Evolutionary conservation across 2,329 filamentous ascomycete species (phyloP).

Genomic region (Verticillium alfalfae): DNA sequence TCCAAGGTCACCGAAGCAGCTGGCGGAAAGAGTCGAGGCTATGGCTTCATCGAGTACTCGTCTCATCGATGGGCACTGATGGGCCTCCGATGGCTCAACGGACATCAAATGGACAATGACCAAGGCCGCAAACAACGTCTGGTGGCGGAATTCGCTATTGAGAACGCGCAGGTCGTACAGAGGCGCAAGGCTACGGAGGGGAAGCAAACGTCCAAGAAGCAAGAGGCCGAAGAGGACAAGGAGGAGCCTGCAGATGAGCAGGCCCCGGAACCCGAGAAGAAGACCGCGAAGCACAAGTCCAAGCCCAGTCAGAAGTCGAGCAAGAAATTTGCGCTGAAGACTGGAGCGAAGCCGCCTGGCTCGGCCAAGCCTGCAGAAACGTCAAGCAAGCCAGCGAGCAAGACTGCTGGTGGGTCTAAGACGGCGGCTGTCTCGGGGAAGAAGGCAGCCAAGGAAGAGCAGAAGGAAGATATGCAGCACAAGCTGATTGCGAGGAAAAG

Average conservation of each 20-base stretch:
- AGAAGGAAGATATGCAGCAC: constrained; percentile 43
- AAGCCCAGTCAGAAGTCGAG: constrained; percentile 25
- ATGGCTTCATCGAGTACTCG: constrained; percentile 95
- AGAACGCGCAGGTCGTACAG: constrained; percentile 93
- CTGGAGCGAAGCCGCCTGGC: constrained; percentile 24
- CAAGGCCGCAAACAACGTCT: constrained; percentile 80
- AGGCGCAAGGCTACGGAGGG: constrained; percentile 48
- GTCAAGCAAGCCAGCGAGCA: background rate
- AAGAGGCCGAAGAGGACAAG: constrained; percentile 16
- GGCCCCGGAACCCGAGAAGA: constrained; percentile 19
- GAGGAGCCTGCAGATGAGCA: constrained; percentile 22
- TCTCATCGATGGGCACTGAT: constrained; percentile 92
- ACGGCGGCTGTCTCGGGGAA: background rate
- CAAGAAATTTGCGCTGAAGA: constrained; percentile 22
- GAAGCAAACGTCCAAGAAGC: constrained; percentile 16
- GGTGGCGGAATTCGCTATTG: constrained; percentile 95
- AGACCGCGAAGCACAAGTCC: constrained; percentile 22
- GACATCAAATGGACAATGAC: constrained; percentile 54
- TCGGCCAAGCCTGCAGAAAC: constrained; percentile 8
- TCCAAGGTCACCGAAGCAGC: constrained; percentile 73
- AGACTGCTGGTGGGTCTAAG: background rate
- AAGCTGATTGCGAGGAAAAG: constrained; percentile 84
- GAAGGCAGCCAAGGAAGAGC: constrained; percentile 13
- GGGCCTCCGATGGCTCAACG: constrained; percentile 91
- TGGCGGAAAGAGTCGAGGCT: constrained; percentile 81